Conservation (phyloP, 1,284 basidiomycete species). For the Malassezia furfur region DNA sequence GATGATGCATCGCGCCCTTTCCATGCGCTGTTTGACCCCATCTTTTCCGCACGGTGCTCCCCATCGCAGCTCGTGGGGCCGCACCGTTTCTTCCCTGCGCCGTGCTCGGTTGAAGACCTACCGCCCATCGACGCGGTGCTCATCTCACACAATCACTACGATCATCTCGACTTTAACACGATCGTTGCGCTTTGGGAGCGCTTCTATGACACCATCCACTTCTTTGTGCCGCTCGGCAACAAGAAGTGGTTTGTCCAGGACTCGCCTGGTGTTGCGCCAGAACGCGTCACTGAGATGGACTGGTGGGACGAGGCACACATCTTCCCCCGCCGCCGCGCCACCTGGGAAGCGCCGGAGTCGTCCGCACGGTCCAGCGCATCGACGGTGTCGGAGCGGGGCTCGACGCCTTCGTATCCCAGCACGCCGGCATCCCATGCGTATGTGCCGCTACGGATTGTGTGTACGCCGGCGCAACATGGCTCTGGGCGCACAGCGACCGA, state of each 20-base stretch:
- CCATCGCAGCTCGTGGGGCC: constrained; percentile 38
- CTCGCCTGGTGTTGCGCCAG: constrained; percentile 21
- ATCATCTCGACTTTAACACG: constrained; percentile 40
- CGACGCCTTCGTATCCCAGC: no score
- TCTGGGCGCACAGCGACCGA: constrained; percentile 37
- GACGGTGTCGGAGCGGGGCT: no score
- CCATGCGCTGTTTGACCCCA: constrained; percentile 39
- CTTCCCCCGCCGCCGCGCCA: not conserved
- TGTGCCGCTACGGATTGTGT: constrained; percentile 18
- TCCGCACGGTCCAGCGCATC: no score
- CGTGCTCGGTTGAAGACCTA: constrained; percentile 29
- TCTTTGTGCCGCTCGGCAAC: constrained; percentile 41
- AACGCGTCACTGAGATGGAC: constrained; percentile 34
- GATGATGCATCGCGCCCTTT: constrained; percentile 16
- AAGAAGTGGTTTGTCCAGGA: constrained; percentile 31
- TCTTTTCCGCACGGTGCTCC: constrained; percentile 43
- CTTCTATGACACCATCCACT: constrained; percentile 24
- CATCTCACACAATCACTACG: constrained; percentile 47
- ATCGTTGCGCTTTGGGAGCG: constrained; percentile 30
- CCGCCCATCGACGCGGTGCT: constrained; percentile 37
- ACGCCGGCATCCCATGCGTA: no score
- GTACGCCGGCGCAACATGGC: constrained; percentile 44
- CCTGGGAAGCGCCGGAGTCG: no score
- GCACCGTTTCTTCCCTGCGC: constrained; percentile 27
- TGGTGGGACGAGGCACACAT: constrained; percentile 39